phyloP scores from a whole-genome alignment of 2,329 filamentous ascomycete species.

The Stachybotrys elegans region DNA sequence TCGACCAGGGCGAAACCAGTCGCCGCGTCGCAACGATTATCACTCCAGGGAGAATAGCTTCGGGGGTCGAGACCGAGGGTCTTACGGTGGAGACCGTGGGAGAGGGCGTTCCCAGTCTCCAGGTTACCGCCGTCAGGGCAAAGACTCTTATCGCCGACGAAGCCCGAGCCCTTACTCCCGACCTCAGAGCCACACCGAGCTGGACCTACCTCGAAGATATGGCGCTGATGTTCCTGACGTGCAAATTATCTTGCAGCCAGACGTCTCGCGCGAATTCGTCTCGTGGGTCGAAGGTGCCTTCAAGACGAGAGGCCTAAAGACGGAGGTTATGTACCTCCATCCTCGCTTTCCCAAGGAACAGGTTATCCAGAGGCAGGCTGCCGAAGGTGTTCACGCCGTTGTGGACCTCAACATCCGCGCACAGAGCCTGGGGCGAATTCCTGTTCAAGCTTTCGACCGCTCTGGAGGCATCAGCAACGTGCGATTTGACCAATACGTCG shows the following conservation, averaged over 20 bases:
- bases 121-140: conserved; percentile 34
- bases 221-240: conserved; percentile 80
- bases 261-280: conserved; percentile 75
- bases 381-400: conserved; percentile 84
- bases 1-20: conserved; percentile 55
- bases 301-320: conserved; percentile 62
- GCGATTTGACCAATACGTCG: conserved; percentile 81
- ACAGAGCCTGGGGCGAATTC: conserved; percentile 67
- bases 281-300: conserved; percentile 78
- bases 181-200: conserved; percentile 39
- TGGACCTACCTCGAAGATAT: conserved; percentile 69
- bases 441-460: conserved; percentile 81
- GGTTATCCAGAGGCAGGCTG: conserved; percentile 78
- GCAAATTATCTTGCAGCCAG: conserved; percentile 77
- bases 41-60: conserved; percentile 60
- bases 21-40: conserved; percentile 50
- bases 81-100: conserved; percentile 33
- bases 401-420: conserved; percentile 68
- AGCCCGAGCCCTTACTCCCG: conserved; percentile 60
- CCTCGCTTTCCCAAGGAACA: conserved; percentile 71
- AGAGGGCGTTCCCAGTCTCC: conserved; percentile 69
- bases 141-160: conserved; percentile 57
- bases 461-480: conserved; percentile 69
- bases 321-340: conserved; percentile 75
- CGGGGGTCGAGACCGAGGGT: conserved; percentile 40